A percentile compares a stretch with the other conserved stretches of the same genome.
These are phyloP conservation scores for Plectosphaerella cucumerina DNA, from an alignment of 2,329 filamentous ascomycete genomes.

Conservation along the genomic window DNA sequence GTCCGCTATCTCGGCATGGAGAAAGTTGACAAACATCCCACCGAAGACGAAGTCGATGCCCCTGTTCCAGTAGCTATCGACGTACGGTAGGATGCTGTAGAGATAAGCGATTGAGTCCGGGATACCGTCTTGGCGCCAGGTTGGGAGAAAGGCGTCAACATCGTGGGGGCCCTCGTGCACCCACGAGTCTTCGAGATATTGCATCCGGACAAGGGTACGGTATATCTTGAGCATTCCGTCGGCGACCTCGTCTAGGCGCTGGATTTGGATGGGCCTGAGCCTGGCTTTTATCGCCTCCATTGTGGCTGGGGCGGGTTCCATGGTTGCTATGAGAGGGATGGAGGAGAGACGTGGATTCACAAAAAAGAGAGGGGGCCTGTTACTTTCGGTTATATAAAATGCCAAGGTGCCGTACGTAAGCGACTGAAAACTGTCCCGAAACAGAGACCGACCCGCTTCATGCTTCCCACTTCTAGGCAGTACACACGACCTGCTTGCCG, in stretches of 20 bases:
- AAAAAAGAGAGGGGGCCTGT: no score
- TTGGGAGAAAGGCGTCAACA: constrained; percentile 9
- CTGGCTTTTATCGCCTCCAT: neutral
- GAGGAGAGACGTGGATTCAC: no score
- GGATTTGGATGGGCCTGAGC: constrained; percentile 1
- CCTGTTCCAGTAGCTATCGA: constrained; percentile 7
- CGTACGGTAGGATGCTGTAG: constrained; percentile 20
- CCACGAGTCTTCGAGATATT: constrained; percentile 15
- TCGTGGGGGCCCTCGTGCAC: constrained; percentile 8
- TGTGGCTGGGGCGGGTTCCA: no score
- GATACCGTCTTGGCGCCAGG: constrained; percentile 11
- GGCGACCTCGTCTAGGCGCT: constrained; percentile 19
- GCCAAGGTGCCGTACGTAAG: no score
- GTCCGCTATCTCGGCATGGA: no score
- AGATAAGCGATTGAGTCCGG: constrained; percentile 17
- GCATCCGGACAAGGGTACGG: constrained; percentile 20
- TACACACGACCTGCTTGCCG: no score
- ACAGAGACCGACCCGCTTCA: no score
- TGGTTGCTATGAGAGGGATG: no score
- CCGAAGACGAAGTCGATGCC: constrained; percentile 12
- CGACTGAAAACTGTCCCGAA: no score
- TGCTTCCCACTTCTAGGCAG: no score
- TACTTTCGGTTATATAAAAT: no score
- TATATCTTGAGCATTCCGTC: constrained; percentile 21
- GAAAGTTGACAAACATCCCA: no score